Base-by-base conservation (phyloP, 768 basidiomycete genomes). In the Psilocybe subaeruginosa region DNA sequence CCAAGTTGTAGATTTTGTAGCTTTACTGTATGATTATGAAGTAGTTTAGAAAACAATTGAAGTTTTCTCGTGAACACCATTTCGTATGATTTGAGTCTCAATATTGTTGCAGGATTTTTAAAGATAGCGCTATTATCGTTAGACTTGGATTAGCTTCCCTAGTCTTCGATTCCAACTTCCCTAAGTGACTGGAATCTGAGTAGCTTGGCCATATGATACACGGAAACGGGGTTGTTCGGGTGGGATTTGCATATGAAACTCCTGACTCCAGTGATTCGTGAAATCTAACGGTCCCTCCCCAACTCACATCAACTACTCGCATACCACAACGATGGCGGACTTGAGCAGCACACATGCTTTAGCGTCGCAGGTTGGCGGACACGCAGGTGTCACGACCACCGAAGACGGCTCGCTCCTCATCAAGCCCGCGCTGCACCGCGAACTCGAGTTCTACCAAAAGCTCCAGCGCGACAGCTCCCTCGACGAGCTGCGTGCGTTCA, bases 371-470 rank as follows among this genome's bases (percentile, higher is more conserved):
- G 93, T 96, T 53, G 93, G 91, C 17, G 94, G 94, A 0, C 95
- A 97, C 68, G 72, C 84, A 3, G 88, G 89, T 17, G 83, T 96
- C n/a, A 78, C 85, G 47, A 78, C 85, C 4, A 86, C 85, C 3
- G 88, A 87, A 63, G 90, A 92, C 66, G 87, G 85, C 12, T 87
- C 86, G 1, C 84, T 94, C n/a, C 74, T 97, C 46, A 88, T 95
- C 78, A 96, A 97, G 73, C 85, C 89, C 5, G 84, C 88, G 14
- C 75, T 87, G 9, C 80, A 80, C 0, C 73, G 76, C 39, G 94
- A 97, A 69, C 78, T 86, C 39, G 77, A 77, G 19, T 95, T 95
- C 72, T 97, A 96, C 74, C 82, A 87, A 59, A 64, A 73, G 37
- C 72, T 89, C 33, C 76, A 78, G 4, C 70, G 76, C 4, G 76